Conservation (phyloP, 768 basidiomycete species). For the Lentinula raphanica region DNA sequence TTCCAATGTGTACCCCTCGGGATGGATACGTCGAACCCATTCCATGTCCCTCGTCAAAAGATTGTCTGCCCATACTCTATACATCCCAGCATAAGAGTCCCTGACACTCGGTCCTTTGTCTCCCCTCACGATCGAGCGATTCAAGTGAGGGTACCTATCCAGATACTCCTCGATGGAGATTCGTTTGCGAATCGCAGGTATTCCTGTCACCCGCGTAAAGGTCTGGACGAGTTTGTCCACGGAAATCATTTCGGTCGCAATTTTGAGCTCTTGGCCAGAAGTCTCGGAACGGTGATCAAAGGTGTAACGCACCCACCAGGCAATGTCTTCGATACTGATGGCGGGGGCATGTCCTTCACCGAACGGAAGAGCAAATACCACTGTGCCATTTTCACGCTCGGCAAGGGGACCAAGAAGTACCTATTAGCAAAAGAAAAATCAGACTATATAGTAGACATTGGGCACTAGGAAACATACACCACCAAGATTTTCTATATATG, state of each 20-base stretch:
- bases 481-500: constrained; percentile 39
- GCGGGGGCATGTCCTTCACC: constrained; percentile 32
- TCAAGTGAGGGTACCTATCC: constrained; percentile 19
- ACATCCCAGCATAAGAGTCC: constrained; percentile 41
- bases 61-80: constrained; percentile 40
- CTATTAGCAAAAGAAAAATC: constrained; percentile 6
- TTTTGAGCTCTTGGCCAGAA: constrained; percentile 30
- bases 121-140: constrained; percentile 26
- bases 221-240: constrained; percentile 32
- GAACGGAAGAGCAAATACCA: constrained; percentile 35
- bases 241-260: constrained; percentile 32
- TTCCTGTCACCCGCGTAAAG: constrained; percentile 33
- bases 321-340: constrained; percentile 35
- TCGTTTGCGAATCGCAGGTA: constrained; percentile 27
- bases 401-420: constrained; percentile 30
- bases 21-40: constrained; percentile 37
- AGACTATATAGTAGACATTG: background rate
- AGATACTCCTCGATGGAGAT: constrained; percentile 31
- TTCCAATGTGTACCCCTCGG: constrained; percentile 29
- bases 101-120: constrained; percentile 28
- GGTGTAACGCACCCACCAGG: constrained; percentile 35
- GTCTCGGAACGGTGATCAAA: constrained; percentile 31
- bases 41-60: constrained; percentile 39
- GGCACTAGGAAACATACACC: constrained; percentile 20
- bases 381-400: constrained; percentile 31